phyloP scores from a whole-genome alignment of 768 basidiomycete species.

The Pleurotus tuber-regium region DNA sequence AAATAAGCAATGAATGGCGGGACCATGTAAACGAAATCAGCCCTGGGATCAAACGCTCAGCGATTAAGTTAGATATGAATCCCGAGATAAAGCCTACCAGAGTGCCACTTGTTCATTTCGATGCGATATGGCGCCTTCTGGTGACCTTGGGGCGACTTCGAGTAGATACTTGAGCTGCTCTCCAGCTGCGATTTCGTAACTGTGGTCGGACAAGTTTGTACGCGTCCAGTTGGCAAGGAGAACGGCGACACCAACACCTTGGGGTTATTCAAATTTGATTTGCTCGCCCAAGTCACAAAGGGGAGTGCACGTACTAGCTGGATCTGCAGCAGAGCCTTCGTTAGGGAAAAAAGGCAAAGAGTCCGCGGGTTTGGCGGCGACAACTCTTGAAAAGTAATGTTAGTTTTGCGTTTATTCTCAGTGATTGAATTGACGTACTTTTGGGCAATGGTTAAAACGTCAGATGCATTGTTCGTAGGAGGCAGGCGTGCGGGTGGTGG shows the following conservation, averaged over 20 bases:
- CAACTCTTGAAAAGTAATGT: slow-evolving; percentile 26
- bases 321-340: slow-evolving; percentile 57
- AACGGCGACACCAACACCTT: slow-evolving; percentile 52
- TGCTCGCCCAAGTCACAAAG: slow-evolving; percentile 1
- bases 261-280: slow-evolving; percentile 6
- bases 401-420: not conserved
- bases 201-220: slow-evolving; percentile 25
- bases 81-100: slow-evolving; percentile 32
- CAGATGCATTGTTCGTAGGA: slow-evolving; percentile 27
- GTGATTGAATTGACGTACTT: slow-evolving; percentile 24
- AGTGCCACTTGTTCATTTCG: slow-evolving; percentile 49
- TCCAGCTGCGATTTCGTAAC: slow-evolving; percentile 40
- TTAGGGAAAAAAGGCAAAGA: slow-evolving; percentile 41
- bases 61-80: not conserved
- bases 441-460: slow-evolving; percentile 40
- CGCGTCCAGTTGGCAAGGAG: slow-evolving; percentile 54
- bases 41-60: slow-evolving; percentile 33
- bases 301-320: slow-evolving; percentile 41
- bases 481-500: slow-evolving; percentile 35
- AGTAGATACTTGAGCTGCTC: slow-evolving; percentile 50
- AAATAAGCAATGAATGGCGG: slow-evolving; percentile 69
- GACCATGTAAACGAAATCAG: slow-evolving; percentile 61
- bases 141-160: slow-evolving; percentile 38
- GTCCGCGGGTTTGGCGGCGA: slow-evolving; percentile 32
- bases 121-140: slow-evolving; percentile 60